Evolutionary conservation across 169 alveolate genomes (phyloP).

Genomic region (Cryptosporidium muris): DNA sequence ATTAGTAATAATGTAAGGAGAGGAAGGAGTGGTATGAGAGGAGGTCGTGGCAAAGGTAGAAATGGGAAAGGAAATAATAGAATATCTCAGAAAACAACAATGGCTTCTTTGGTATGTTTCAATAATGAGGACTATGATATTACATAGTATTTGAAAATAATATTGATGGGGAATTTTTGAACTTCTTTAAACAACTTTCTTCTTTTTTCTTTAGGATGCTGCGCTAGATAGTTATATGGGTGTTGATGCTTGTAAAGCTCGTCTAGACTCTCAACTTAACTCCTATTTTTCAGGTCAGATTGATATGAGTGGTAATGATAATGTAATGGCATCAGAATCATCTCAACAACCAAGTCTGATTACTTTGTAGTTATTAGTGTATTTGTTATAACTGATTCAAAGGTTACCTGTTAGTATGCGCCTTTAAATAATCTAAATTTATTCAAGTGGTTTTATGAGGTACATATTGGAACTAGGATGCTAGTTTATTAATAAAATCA

Average conservation of each 20-base stretch:
- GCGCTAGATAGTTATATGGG: constrained; percentile 59
- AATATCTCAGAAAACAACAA: not conserved
- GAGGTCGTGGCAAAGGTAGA: not conserved
- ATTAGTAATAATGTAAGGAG: constrained; percentile 2
- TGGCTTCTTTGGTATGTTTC: constrained; percentile 55
- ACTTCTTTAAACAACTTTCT: not conserved
- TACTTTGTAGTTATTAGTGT: not conserved
- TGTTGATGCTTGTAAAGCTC: constrained; percentile 45
- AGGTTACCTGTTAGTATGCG: too few species aligned
- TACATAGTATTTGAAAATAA: not conserved
- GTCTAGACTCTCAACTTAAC: constrained; percentile 52
- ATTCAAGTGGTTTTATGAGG: too few species aligned
- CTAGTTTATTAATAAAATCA: too few species aligned
- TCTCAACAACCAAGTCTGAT: constrained; percentile 43
- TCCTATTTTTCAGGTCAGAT: constrained; percentile 64
- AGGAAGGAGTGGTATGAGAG: constrained; percentile 17
- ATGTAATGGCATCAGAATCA: constrained; percentile 21
- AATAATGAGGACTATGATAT: not conserved
- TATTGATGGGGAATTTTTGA: not conserved
- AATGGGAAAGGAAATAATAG: constrained; percentile 53
- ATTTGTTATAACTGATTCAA: not conserved
- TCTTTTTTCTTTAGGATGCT: constrained; percentile 38
- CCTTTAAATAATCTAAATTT: too few species aligned
- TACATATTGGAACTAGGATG: too few species aligned
- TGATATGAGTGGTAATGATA: not conserved